These are phyloP conservation scores for Fagus sylvatica DNA, from an alignment of 306 rosid genomes.

Conservation along the genomic window DNA sequence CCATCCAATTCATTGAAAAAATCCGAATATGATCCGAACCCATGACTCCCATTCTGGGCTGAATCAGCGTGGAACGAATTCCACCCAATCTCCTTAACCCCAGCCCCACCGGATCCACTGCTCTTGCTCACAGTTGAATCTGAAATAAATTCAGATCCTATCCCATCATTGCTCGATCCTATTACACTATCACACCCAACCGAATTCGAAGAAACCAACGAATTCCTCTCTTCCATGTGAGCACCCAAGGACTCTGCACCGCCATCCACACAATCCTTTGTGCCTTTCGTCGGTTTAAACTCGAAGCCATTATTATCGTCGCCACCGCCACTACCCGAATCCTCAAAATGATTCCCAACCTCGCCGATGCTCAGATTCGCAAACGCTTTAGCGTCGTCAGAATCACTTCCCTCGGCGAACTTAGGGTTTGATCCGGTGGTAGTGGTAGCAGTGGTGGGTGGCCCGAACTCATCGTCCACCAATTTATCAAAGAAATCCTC, in stretches of 20 bases:
- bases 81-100: constrained; percentile 78
- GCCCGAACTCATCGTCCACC: constrained; percentile 66
- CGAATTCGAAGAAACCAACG: constrained; percentile 30
- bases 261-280: constrained; percentile 22
- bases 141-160: constrained; percentile 26
- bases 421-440: constrained; percentile 19
- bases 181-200: constrained; percentile 25
- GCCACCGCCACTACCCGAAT: constrained; percentile 26
- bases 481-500: constrained; percentile 91
- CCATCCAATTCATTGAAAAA: constrained; percentile 67
- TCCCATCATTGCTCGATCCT: constrained; percentile 30
- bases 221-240: constrained; percentile 26
- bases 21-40: constrained; percentile 69
- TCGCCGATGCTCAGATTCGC: constrained; percentile 52
- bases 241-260: constrained; percentile 29
- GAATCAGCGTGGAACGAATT: constrained; percentile 69
- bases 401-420: constrained; percentile 43
- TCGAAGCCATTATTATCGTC: background rate
- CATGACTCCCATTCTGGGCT: constrained; percentile 41
- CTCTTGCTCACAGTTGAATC: constrained; percentile 27
- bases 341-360: constrained; percentile 37
- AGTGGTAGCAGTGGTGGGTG: constrained; percentile 15
- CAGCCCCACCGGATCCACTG: constrained; percentile 35
- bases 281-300: constrained; percentile 16
- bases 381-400: constrained; percentile 60